Evolutionary conservation across 2,329 filamentous ascomycete genomes (phyloP).

Genomic region (Talaromyces sp.): DNA sequence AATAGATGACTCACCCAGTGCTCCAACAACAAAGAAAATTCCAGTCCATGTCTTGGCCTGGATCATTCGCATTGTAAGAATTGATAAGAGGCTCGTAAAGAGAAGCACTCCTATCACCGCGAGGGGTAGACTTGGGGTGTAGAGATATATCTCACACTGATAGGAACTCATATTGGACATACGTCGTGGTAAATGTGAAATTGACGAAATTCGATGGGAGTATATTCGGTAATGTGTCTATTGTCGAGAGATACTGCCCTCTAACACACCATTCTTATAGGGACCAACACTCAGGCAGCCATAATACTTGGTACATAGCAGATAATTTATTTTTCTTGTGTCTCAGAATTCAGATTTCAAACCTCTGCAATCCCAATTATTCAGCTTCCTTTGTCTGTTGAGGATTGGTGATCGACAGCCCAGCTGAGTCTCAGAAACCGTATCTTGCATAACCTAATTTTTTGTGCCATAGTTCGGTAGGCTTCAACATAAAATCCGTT

Average conservation of each 20-base stretch:
- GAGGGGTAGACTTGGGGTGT: background rate
- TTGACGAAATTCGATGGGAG: background rate
- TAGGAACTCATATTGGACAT: background rate
- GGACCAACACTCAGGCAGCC: background rate
- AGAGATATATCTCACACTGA: background rate
- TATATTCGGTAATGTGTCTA: background rate
- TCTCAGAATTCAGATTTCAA: background rate
- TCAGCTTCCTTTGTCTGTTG: background rate
- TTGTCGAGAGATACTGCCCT: background rate
- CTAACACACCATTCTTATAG: background rate
- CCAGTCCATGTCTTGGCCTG: background rate
- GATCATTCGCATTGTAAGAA: background rate
- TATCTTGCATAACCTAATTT: background rate
- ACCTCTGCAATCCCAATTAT: background rate
- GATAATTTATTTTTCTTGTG: background rate
- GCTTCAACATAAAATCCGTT: background rate
- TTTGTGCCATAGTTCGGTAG: background rate
- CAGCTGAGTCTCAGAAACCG: background rate
- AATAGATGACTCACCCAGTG: background rate
- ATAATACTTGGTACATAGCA: background rate
- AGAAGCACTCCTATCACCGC: background rate
- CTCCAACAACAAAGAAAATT: constrained; percentile 5
- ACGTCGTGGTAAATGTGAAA: background rate
- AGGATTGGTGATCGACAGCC: background rate
- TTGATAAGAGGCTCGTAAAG: background rate